Percentiles rank a stretch among this genome's conserved stretches.
phyloP scores from a whole-genome alignment of 495 filamentous ascomycete genomes.

The Penicillium longicatenatum region DNA sequence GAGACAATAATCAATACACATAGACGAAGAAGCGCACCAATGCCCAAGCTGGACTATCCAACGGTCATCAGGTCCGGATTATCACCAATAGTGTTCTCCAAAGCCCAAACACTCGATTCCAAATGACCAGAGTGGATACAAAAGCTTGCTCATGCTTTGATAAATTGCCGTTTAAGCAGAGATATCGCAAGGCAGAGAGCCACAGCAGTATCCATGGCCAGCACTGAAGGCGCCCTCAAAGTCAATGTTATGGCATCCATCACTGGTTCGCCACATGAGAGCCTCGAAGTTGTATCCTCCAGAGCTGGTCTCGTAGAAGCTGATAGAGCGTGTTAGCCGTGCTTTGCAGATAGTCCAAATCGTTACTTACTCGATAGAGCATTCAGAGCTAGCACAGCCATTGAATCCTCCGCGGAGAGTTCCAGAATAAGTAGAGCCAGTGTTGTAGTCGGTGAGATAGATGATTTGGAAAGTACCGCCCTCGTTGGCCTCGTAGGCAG shows the following conservation, averaged over 20 bases:
- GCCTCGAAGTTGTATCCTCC: slow-evolving; percentile 11
- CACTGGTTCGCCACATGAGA: slow-evolving; percentile 12
- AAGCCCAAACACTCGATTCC: neutral
- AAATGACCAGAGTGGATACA: neutral
- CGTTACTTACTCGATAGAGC: slow-evolving; percentile 4
- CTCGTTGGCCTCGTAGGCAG: neutral
- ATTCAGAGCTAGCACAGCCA: slow-evolving; percentile 1
- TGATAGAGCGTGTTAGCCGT: neutral
- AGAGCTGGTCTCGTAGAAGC: slow-evolving; percentile 12
- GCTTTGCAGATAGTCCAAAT: too few species aligned
- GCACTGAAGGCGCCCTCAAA: slow-evolving; percentile 11
- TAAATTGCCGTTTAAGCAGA: neutral
- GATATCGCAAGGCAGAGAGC: slow-evolving; percentile 18
- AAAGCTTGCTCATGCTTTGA: too few species aligned
- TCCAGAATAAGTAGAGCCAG: slow-evolving; percentile 10
- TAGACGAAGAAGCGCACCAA: neutral
- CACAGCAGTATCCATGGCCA: slow-evolving; percentile 16
- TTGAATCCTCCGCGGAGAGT: slow-evolving; percentile 13
- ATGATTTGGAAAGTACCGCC: slow-evolving; percentile 11
- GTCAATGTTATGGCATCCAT: slow-evolving; percentile 20
- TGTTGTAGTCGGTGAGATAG: slow-evolving; percentile 14
- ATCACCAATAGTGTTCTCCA: neutral
- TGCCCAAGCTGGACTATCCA: neutral
- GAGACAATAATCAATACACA: neutral
- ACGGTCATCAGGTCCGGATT: neutral